phyloP scores from a whole-genome alignment of 805 yeast genomes.

The Pichia rugopelliculosa region DNA sequence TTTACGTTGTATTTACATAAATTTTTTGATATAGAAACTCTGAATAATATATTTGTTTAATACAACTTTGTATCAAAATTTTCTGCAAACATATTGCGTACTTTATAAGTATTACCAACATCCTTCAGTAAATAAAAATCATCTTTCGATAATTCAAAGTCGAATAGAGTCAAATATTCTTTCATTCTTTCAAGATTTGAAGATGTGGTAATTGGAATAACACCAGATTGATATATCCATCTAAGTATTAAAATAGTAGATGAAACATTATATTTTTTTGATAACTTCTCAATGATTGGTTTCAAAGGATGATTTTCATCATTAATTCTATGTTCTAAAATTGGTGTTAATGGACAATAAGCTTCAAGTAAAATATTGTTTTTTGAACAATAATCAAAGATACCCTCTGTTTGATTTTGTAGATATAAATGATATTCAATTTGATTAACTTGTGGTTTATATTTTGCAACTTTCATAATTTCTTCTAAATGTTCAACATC shows the following conservation, averaged over 20 bases:
- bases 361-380: constrained; percentile 52
- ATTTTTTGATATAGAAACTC: too few species aligned
- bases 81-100: constrained; percentile 3
- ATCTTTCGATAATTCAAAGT: constrained; percentile 42
- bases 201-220: constrained; percentile 71
- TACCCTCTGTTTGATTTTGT: constrained; percentile 55
- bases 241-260: constrained; percentile 59
- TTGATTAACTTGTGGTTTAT: constrained; percentile 57
- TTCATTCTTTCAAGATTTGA: constrained; percentile 48
- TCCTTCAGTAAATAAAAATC: constrained; percentile 41
- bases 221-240: constrained; percentile 60
- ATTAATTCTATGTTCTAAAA: constrained; percentile 34
- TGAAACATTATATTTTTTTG: constrained; percentile 52
- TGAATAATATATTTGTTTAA: not conserved
- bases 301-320: constrained; percentile 34
- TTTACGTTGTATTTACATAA: too few species aligned
- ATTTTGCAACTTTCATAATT: constrained; percentile 35
- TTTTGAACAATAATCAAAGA: constrained; percentile 41
- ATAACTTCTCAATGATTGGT: constrained; percentile 32
- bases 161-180: constrained; percentile 48
- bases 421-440: constrained; percentile 62
- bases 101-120: constrained; percentile 30
- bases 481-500: constrained; percentile 37
- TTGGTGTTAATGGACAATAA: constrained; percentile 63
- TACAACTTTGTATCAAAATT: not conserved